phyloP scores from a whole-genome alignment of 1,284 basidiomycete genomes.

The Blastosporella zonata region DNA sequence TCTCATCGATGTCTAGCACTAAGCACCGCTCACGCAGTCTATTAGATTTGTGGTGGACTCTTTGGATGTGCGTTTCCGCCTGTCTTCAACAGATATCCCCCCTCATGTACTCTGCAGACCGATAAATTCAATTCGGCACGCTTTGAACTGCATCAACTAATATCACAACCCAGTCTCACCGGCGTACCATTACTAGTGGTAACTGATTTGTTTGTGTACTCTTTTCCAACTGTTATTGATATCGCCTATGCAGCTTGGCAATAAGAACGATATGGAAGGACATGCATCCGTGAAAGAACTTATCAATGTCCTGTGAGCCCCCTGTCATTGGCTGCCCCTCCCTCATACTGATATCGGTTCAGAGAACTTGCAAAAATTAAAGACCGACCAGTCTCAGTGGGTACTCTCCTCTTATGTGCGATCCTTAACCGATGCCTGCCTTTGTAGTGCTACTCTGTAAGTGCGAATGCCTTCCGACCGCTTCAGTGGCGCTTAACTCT shows the following conservation, averaged over 20 bases:
- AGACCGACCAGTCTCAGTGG: slow-evolving; percentile 82
- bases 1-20: neutral
- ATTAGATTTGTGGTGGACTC: slow-evolving; percentile 90
- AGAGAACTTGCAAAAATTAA: slow-evolving; percentile 82
- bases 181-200: slow-evolving; percentile 90
- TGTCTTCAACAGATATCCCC: neutral
- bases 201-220: slow-evolving; percentile 13
- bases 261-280: slow-evolving; percentile 89
- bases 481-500: slow-evolving; percentile 13
- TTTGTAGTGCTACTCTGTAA: slow-evolving; percentile 74
- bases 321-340: slow-evolving; percentile 6
- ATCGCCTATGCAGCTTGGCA: slow-evolving; percentile 65
- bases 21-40: slow-evolving; percentile 1
- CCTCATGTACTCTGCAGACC: slow-evolving; percentile 39
- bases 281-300: slow-evolving; percentile 86
- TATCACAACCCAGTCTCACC: slow-evolving; percentile 69
- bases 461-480: slow-evolving; percentile 21
- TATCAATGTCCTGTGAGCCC: slow-evolving; percentile 73
- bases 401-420: slow-evolving; percentile 29
- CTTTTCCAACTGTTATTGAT: slow-evolving; percentile 1
- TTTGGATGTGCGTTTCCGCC: slow-evolving; percentile 60
- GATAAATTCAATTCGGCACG: slow-evolving; percentile 85
- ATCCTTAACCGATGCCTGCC: neutral
- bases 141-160: slow-evolving; percentile 87
- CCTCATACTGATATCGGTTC: neutral